Conservation (phyloP, 1,284 basidiomycete genomes). For the Fomitopsis betulina region DNA sequence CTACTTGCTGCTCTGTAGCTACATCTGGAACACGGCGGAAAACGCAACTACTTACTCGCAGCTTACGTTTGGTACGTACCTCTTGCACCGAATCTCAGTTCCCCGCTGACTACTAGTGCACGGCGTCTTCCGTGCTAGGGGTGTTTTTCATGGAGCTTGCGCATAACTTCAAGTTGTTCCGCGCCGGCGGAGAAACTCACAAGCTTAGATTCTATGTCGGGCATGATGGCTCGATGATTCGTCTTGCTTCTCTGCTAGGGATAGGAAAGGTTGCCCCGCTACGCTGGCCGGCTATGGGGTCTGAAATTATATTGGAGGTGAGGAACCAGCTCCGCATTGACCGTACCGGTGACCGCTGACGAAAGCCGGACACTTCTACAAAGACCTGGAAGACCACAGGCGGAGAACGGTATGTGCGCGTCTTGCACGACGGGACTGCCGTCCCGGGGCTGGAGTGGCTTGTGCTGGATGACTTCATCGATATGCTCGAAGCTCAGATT, state of each 20-base stretch:
- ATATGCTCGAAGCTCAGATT: constrained; percentile 31
- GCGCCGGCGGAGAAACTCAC: constrained; percentile 29
- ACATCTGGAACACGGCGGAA: constrained; percentile 45
- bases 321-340: constrained; percentile 8
- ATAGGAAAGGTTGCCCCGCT: constrained; percentile 32
- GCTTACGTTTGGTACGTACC: constrained; percentile 40
- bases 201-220: constrained; percentile 43
- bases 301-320: constrained; percentile 48
- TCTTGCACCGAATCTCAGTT: background rate
- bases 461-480: constrained; percentile 33
- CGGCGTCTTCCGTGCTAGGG: constrained; percentile 15
- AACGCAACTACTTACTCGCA: constrained; percentile 42
- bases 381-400: constrained; percentile 38
- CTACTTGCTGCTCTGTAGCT: constrained; percentile 26
- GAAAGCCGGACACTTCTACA: background rate
- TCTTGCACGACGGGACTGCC: constrained; percentile 42
- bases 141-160: constrained; percentile 32
- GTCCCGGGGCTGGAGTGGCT: constrained; percentile 37
- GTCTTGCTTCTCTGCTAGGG: constrained; percentile 43
- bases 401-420: constrained; percentile 35
- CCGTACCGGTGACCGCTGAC: background rate
- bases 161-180: constrained; percentile 29
- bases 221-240: constrained; percentile 48
- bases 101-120: background rate
- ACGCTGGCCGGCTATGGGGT: constrained; percentile 49